These are phyloP conservation scores for Fusarium irregulare DNA, from an alignment of 2,329 filamentous ascomycete species.

Conservation along the genomic window DNA sequence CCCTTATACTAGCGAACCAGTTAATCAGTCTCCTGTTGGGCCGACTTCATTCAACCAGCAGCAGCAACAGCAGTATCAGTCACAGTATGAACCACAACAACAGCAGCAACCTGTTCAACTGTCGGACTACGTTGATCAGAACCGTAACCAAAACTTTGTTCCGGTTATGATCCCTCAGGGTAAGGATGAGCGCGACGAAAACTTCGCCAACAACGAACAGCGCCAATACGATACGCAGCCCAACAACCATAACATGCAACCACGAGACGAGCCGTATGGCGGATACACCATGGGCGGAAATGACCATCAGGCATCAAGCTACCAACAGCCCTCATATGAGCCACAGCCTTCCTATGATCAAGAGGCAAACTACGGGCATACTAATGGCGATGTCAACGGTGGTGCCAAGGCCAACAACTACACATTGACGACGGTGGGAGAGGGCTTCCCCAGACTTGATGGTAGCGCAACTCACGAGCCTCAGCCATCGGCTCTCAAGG, in stretches of 20 bases:
- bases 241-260: slow-evolving; percentile 18
- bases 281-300: slow-evolving; percentile 14
- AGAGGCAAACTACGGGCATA: slow-evolving; percentile 14
- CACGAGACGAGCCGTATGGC: slow-evolving; percentile 15
- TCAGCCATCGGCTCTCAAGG: slow-evolving; percentile 11
- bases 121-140: slow-evolving; percentile 30
- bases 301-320: slow-evolving; percentile 8
- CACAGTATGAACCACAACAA: slow-evolving; percentile 16
- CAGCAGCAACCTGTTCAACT: slow-evolving; percentile 32
- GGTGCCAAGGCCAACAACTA: slow-evolving; percentile 22
- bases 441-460: slow-evolving; percentile 42
- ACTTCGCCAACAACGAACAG: slow-evolving; percentile 15
- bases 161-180: slow-evolving; percentile 38
- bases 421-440: slow-evolving; percentile 38
- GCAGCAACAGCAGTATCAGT: slow-evolving; percentile 14
- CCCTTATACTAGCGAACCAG: slow-evolving; percentile 64
- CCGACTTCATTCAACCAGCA: slow-evolving; percentile 25
- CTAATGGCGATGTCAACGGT: slow-evolving; percentile 30
- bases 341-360: slow-evolving; percentile 17
- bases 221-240: slow-evolving; percentile 13
- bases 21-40: slow-evolving; percentile 41
- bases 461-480: slow-evolving; percentile 8
- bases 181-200: slow-evolving; percentile 23
- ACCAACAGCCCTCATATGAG: slow-evolving; percentile 23
- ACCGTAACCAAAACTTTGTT: slow-evolving; percentile 32